Evolutionary conservation across 768 basidiomycete genomes (phyloP), one percentile per base, ranked within the genome.

Genomic region (Chiua virens): DNA sequence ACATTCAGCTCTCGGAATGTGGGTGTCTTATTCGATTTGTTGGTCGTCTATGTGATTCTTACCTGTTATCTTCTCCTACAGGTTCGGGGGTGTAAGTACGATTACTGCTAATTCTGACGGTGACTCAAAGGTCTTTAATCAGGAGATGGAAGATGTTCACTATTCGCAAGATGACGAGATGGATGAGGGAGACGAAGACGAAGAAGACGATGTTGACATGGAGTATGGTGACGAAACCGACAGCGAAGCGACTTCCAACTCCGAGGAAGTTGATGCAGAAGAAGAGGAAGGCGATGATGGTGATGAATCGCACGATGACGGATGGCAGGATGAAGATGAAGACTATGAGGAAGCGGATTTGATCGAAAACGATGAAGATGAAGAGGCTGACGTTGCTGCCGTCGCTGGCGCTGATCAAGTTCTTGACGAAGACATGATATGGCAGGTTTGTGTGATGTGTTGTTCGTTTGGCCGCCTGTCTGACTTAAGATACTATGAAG

Each of bases 1-100:
- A 40, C 94, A 93, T 68, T 98, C 97, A 1, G 91, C 97, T 10
- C 79, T 99, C 34, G 97, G 95, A 55, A 94, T 98, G 94, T 86
- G 62, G 58, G 84, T 75, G 17, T 47, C 30, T 44, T 13, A 18
- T 45, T 54, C 14, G 22, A 43, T 41, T 54, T 37, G 15, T n/a
- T 17, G 17, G 6, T 22, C 13, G 9, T 45, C 1, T 9, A n/a
- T 20, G 28, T 15, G 27, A 13, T 42, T 38, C 56, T 64, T 10
- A 67, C 25, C 17, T 21, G 28, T 11, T 45, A n/a, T 37, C 30
- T 10, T 34, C 27, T 25, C 28, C 17, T 53, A 7, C 45, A 81
- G 80, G 72, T 93, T 86, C 66, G 86, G 83, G 63, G 92, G 91
- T 36, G 91, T 93, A 73, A 72, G 89, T 79, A 43, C 10, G 21